A percentile compares a stretch with the other conserved stretches of the same genome.
These are phyloP conservation scores for Spinacia oleracea DNA, from an alignment of 179 eudicot genomes.

Conservation along the genomic window DNA sequence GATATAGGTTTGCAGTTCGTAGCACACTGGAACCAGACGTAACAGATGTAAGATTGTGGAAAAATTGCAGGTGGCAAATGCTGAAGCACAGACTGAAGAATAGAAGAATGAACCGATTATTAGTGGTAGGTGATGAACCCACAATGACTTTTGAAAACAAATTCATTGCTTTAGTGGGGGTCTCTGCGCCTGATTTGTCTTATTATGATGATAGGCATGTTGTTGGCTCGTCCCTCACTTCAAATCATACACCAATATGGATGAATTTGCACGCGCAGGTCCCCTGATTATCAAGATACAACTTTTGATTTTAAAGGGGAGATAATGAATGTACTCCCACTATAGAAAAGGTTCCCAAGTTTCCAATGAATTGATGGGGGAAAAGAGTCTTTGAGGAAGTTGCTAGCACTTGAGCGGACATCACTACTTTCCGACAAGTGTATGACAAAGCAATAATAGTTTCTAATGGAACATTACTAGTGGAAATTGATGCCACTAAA, in stretches of 20 bases:
- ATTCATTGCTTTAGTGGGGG: background rate
- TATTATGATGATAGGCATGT: background rate
- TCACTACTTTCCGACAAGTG: too few relatives aligned
- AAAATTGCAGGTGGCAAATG: background rate
- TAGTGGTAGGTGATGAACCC: background rate
- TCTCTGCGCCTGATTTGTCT: background rate
- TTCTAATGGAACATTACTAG: too few relatives aligned
- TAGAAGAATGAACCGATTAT: background rate
- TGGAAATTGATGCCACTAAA: background rate
- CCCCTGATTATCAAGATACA: background rate
- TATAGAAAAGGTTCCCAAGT: background rate
- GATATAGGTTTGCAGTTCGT: background rate
- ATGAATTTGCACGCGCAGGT: background rate
- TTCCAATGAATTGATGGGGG: background rate
- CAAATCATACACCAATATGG: background rate
- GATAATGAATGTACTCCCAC: background rate
- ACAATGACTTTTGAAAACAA: background rate
- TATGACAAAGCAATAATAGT: background rate
- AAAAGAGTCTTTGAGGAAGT: background rate
- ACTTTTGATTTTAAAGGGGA: background rate
- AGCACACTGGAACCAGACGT: background rate
- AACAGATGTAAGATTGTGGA: background rate
- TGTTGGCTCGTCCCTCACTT: background rate
- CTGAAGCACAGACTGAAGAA: background rate
- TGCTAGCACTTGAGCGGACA: background rate